phyloP scores from a whole-genome alignment of 495 filamentous ascomycete genomes.

The Penicillium goetzii region DNA sequence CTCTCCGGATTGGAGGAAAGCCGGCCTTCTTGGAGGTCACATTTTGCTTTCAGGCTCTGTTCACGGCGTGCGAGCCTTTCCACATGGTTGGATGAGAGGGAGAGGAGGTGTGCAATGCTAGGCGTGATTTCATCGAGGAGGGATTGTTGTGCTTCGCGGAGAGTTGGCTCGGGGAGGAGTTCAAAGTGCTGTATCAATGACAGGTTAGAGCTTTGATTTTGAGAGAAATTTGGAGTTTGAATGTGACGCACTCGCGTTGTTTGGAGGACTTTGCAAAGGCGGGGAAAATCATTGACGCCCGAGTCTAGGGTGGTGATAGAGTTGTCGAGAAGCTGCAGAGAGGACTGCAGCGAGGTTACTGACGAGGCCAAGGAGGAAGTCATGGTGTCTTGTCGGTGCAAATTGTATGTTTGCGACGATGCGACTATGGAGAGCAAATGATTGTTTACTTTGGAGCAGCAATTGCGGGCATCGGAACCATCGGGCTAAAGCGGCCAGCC shows the following conservation, averaged over 20 bases:
- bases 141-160: slow-evolving; percentile 67
- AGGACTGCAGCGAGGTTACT: slow-evolving; percentile 71
- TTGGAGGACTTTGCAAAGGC: slow-evolving; percentile 69
- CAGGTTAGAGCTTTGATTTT: too few relatives aligned
- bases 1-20: slow-evolving; percentile 48
- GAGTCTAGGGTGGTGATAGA: slow-evolving; percentile 72
- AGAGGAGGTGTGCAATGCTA: slow-evolving; percentile 69
- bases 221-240: too few relatives aligned
- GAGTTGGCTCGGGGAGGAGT: slow-evolving; percentile 68
- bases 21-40: slow-evolving; percentile 71
- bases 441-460: slow-evolving; percentile 39
- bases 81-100: slow-evolving; percentile 67
- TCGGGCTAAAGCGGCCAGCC: slow-evolving; percentile 32
- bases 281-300: slow-evolving; percentile 75
- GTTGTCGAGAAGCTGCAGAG: slow-evolving; percentile 71
- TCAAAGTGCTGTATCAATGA: slow-evolving; percentile 69
- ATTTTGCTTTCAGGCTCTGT: slow-evolving; percentile 67
- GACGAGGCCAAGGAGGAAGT: slow-evolving; percentile 61
- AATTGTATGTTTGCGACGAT: neutral
- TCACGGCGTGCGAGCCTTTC: slow-evolving; percentile 73
- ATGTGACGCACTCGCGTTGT: slow-evolving; percentile 62
- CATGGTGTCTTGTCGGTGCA: slow-evolving; percentile 32
- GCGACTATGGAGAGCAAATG: slow-evolving; percentile 1
- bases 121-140: slow-evolving; percentile 75
- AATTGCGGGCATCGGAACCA: slow-evolving; percentile 26